These are phyloP conservation scores for Yarrowia sp. DNA, from an alignment of 805 yeast species.

Conservation along the genomic window DNA sequence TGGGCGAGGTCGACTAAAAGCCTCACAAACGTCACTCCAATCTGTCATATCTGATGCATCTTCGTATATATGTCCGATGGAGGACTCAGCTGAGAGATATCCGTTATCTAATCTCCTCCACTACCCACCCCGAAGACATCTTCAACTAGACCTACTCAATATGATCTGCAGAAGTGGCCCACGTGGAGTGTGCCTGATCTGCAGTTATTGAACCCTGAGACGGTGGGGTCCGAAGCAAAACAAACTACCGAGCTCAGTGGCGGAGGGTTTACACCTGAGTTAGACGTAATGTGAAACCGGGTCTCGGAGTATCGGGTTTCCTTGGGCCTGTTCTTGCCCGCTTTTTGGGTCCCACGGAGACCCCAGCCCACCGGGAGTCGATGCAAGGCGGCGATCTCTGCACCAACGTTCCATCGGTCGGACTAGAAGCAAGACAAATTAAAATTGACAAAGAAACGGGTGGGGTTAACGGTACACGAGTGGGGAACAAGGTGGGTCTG, in stretches of 20 bases:
- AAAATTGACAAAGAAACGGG: background rate
- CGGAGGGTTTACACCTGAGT: background rate
- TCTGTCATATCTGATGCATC: background rate
- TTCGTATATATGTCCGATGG: background rate
- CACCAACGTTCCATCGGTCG: background rate
- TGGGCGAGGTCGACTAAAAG: background rate
- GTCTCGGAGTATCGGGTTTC: background rate
- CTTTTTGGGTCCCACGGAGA: background rate
- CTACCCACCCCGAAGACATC: too few species aligned
- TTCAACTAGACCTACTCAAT: background rate
- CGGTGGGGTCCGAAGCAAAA: background rate
- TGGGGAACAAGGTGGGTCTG: constrained; percentile 6
- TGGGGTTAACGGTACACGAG: constrained; percentile 10
- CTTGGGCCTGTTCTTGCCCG: background rate
- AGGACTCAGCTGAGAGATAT: background rate
- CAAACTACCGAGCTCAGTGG: background rate
- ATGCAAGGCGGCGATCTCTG: constrained; percentile 7
- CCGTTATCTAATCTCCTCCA: background rate
- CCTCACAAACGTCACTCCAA: background rate
- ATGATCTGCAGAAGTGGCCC: background rate
- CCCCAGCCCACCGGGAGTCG: constrained; percentile 7
- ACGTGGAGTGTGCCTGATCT: constrained; percentile 27
- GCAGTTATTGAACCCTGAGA: constrained; percentile 19
- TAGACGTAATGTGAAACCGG: background rate
- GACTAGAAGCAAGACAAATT: background rate